Conservation (phyloP, 345 rosid species). For the Xanthoceras sorbifolium region DNA sequence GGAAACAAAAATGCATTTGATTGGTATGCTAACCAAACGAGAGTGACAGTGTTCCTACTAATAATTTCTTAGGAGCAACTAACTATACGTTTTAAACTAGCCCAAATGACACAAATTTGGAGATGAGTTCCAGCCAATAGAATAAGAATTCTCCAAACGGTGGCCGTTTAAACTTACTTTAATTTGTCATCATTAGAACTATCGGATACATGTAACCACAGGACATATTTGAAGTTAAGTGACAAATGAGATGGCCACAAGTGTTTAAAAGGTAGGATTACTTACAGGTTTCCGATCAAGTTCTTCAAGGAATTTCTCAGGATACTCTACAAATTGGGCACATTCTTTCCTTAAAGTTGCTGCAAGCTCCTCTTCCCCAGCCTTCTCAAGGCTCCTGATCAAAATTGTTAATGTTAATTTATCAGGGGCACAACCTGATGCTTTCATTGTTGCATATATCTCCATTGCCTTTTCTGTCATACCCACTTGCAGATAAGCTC, state of each 20-base stretch:
- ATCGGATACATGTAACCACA: not conserved
- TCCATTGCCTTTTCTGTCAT: conserved; percentile 60
- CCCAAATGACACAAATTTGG: not conserved
- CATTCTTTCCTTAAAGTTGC: conserved; percentile 47
- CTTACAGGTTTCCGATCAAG: conserved; percentile 39
- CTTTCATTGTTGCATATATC: conserved; percentile 44
- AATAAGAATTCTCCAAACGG: not conserved
- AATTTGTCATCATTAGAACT: not conserved
- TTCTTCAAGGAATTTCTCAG: conserved; percentile 53
- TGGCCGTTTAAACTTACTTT: not conserved
- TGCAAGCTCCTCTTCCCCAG: conserved; percentile 48
- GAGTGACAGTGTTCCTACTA: not conserved
- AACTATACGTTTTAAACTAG: not conserved
- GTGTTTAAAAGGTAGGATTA: not conserved
- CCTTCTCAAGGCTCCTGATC: conserved; percentile 56
- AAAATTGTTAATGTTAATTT: conserved; percentile 52
- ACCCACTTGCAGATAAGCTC: conserved; percentile 44
- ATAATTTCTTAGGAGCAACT: not conserved
- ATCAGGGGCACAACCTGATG: conserved; percentile 47
- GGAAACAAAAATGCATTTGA: not conserved
- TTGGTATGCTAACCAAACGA: not conserved
- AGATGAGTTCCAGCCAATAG: not conserved
- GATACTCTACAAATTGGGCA: conserved; percentile 46
- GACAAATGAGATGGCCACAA: not conserved
- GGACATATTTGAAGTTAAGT: not conserved